These are phyloP conservation scores for Mycena olivaceomarginata DNA, from an alignment of 768 basidiomycete genomes.

Conservation along the genomic window DNA sequence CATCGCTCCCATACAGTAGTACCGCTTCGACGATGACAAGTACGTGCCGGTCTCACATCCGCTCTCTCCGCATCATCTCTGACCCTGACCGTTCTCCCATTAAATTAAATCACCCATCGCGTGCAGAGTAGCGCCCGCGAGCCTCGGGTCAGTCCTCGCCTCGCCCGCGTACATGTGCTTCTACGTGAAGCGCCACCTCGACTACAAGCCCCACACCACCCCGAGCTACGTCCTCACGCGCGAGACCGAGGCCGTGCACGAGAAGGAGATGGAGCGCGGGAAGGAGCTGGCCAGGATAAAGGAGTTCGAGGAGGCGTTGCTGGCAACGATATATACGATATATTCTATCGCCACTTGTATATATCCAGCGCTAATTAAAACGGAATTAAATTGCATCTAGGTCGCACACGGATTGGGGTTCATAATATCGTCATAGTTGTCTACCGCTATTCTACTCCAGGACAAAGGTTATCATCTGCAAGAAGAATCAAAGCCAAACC, in stretches of 20 bases:
- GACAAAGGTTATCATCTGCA: neutral
- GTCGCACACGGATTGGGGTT: too few relatives aligned
- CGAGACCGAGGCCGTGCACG: constrained; percentile 75
- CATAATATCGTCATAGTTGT: too few relatives aligned
- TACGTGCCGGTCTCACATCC: constrained; percentile 55
- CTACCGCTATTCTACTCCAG: neutral
- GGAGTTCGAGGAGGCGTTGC: constrained; percentile 34
- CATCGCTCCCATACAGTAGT: constrained; percentile 77
- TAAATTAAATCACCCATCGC: neutral
- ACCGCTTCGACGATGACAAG: constrained; percentile 96
- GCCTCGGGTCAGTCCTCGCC: constrained; percentile 77
- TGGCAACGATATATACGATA: constrained; percentile 15
- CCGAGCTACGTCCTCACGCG: constrained; percentile 82
- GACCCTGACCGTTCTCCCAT: neutral
- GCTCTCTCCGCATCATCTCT: neutral
- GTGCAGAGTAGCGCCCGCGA: constrained; percentile 81
- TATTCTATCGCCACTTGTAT: too few relatives aligned
- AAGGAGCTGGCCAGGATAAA: constrained; percentile 31
- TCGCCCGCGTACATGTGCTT: constrained; percentile 96
- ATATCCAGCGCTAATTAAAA: neutral
- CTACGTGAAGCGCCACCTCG: constrained; percentile 92
- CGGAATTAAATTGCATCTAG: neutral
- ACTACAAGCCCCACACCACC: constrained; percentile 84
- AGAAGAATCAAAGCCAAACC: neutral
- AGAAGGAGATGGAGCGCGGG: constrained; percentile 63